Percentiles rank a stretch among this genome's conserved stretches.
phyloP scores from a whole-genome alignment of 768 basidiomycete species.

The Collybia sordida region DNA sequence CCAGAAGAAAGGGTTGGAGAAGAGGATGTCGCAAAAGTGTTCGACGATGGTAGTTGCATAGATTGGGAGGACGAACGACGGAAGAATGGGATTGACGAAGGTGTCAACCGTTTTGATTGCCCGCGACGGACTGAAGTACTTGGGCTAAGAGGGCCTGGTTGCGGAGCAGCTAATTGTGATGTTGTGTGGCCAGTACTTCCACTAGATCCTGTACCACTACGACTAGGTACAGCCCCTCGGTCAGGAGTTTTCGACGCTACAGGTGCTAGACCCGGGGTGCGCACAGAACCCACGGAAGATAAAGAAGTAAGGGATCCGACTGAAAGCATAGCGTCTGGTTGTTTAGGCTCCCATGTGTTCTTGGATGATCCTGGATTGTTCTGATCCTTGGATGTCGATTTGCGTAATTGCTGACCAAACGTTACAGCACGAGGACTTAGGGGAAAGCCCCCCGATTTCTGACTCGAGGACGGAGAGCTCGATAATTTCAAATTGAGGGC shows the following conservation, averaged over 20 bases:
- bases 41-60: constrained; percentile 62
- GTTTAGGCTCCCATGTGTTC: constrained; percentile 64
- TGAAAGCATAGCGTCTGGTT: constrained; percentile 76
- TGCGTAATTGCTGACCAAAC: constrained; percentile 66
- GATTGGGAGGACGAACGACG: constrained; percentile 89
- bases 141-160: constrained; percentile 68
- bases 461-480: constrained; percentile 59
- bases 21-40: constrained; percentile 48
- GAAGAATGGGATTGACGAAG: constrained; percentile 93
- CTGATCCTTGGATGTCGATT: constrained; percentile 69
- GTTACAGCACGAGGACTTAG: constrained; percentile 68
- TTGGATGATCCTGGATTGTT: constrained; percentile 42
- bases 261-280: constrained; percentile 43
- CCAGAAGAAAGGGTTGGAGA: constrained; percentile 46
- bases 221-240: constrained; percentile 51
- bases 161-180: constrained; percentile 50
- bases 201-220: constrained; percentile 77
- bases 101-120: constrained; percentile 81
- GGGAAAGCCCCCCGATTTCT: constrained; percentile 52
- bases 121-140: constrained; percentile 66
- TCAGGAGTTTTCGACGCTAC: constrained; percentile 65
- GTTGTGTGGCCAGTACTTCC: constrained; percentile 66
- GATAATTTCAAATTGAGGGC: constrained; percentile 77
- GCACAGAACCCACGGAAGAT: constrained; percentile 70
- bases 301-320: constrained; percentile 75